phyloP scores from a whole-genome alignment of 805 yeast species.

The Komagataella mondaviorum region DNA sequence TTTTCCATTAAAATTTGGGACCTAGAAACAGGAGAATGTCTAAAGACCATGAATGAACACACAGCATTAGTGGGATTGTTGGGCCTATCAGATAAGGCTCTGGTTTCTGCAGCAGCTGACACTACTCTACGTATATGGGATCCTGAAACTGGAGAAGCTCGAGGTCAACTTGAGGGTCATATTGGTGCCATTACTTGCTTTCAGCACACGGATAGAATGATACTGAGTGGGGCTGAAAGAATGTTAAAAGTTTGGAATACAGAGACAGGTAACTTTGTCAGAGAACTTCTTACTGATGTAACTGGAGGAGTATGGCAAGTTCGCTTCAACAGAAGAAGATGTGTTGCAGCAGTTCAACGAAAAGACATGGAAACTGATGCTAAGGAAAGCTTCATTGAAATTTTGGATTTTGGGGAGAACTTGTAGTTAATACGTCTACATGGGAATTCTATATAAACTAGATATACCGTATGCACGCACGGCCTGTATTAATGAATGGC shows the following conservation, averaged over 20 bases:
- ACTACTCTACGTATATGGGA: conserved; percentile 89
- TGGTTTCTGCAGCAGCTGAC: conserved; percentile 95
- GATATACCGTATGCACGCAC: neutral
- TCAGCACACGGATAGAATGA: conserved; percentile 71
- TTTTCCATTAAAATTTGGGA: conserved; percentile 86
- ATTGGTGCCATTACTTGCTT: conserved; percentile 86
- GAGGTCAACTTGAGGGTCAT: conserved; percentile 66
- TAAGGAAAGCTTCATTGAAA: conserved; percentile 59
- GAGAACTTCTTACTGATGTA: conserved; percentile 61
- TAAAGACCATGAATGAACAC: conserved; percentile 73
- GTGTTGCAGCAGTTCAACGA: conserved; percentile 82
- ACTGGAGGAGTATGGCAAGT: conserved; percentile 94
- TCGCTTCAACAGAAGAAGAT: conserved; percentile 65
- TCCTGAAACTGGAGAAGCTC: conserved; percentile 57
- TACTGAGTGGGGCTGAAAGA: conserved; percentile 82
- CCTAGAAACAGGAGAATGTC: conserved; percentile 55
- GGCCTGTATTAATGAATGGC: neutral
- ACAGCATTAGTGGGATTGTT: conserved; percentile 81
- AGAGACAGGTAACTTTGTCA: conserved; percentile 58
- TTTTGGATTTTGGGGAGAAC: conserved; percentile 55
- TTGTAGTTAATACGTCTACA: neutral
- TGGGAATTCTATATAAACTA: neutral
- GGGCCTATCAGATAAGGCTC: conserved; percentile 57
- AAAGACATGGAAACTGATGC: conserved; percentile 29
- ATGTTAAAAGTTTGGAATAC: conserved; percentile 85